Evolutionary conservation across 768 basidiomycete genomes (phyloP), one percentile per base, ranked within the genome.

Genomic region (Russula olivacea): DNA sequence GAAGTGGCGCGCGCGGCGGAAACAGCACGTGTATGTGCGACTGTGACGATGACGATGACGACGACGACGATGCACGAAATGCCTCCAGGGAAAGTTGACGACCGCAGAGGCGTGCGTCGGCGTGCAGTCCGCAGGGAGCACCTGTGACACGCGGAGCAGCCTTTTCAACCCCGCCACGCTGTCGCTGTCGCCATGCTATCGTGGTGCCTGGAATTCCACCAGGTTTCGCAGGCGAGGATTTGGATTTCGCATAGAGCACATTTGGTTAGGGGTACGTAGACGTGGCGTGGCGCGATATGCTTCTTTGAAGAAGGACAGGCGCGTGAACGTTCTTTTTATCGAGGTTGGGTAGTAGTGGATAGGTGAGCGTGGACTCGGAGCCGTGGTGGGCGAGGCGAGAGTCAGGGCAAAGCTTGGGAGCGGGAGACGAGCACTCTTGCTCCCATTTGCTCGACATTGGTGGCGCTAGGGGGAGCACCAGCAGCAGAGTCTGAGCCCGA

Each of bases 211-310:
- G 51, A 50, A 7, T 11, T 9, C 54, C 19, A 64, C 63, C 63
- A 64, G 12, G 41, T 45, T 10, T 60, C 53, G 36, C 63, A 64
- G 2, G 63, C 63, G 14, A 45, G 48, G 7, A 60, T 49, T 19
- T 60, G 58, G 11, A 28, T 23, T 10, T n/a, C 14, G 23, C 55
- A 62, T 15, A 15, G n/a, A 4, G 17, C 10, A 23, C 55, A 62
- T 11, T 23, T 43, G 25, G 6, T 25, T 3, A n/a, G 23, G 7
- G 43, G 21, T 5, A 48, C 8, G 60, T n/a, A 40, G 1, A n/a
- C 12, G 21, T 11, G 41, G 25, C 14, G 40, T 4, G 54, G 54
- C 54, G 17, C 32, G n/a, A 2, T 5, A 19, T 0, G 52, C 48
- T 0, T 21, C 25, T 1, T 40, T 48, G 4, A 25, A 14, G 23